Evolutionary conservation across 176 grass and related monocot species (phyloP).

Genomic region (Guadua angustifolia): DNA sequence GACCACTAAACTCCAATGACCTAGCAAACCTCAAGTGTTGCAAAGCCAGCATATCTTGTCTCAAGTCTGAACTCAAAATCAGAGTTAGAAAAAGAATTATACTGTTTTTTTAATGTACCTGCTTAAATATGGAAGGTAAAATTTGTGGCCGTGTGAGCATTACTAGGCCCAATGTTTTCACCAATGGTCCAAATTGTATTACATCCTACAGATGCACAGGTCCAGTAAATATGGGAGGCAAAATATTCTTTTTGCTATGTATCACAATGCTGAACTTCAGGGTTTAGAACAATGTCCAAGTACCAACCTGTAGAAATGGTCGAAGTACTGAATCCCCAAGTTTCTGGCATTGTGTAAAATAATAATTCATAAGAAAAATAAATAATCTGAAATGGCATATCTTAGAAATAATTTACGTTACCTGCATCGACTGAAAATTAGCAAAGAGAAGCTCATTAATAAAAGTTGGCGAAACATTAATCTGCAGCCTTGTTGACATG

Average conservation of each 20-base stretch:
- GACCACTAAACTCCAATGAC: constrained; percentile 13
- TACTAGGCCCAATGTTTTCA: constrained; percentile 82
- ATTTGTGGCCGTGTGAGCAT: constrained; percentile 75
- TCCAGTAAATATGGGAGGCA: constrained; percentile 21
- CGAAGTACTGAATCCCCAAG: constrained; percentile 76
- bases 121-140: constrained; percentile 89
- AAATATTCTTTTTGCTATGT: neutral
- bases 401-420: constrained; percentile 37
- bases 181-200: constrained; percentile 90
- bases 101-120: constrained; percentile 41
- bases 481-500: constrained; percentile 77
- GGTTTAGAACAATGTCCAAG: constrained; percentile 24
- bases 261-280: constrained; percentile 5
- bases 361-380: constrained; percentile 33
- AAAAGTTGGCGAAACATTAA: constrained; percentile 72
- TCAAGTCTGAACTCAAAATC: constrained; percentile 17
- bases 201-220: constrained; percentile 68
- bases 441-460: constrained; percentile 90
- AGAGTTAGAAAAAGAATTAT: constrained; percentile 21
- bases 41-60: constrained; percentile 20
- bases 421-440: constrained; percentile 96
- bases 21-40: constrained; percentile 29
- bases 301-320: constrained; percentile 90
- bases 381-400: constrained; percentile 25
- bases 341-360: constrained; percentile 58